Base-by-base conservation (phyloP, 1,284 basidiomycete species). In the Fomitopsis schrenkii region DNA sequence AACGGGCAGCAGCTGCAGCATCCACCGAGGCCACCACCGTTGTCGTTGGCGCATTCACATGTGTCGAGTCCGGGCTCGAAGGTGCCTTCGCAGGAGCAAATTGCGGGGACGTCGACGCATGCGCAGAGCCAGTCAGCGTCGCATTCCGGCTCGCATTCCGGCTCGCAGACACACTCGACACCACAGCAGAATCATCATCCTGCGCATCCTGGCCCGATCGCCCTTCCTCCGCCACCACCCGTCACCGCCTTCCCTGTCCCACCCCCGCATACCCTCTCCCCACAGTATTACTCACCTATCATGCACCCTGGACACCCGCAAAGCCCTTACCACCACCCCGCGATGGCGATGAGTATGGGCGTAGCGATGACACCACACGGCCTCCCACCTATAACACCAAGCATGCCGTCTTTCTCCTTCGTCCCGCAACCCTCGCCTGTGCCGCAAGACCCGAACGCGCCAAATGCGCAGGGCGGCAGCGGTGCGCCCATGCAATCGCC, bases 371-470 rank as follows among this genome's bases (percentile, higher is more conserved):
- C 87, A 12, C 86, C 88, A 33, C 85, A 85, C 65, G 90, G 88
- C 0, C 75, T 90, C 9, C 88, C 88, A 22, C 87, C 88, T 2
- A 89, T 92, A 59, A 92, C 90, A 30, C 89, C 89, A 1, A 87
- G 86, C 65, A 92, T 92, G 90, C 89, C 89, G 6, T 81, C 87
- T 10, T 92, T 91, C 74, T 84, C 81, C 26, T 91, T 91, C 72
- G 75, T 83, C 44, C 79, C 81, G 45, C 83, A 84, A 46, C 73
- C 67, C 44, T 72, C 68, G 26, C 71, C 75, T 2, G 67, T 56
- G 33, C 54, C 67, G 61, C 17, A 50, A 26, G 22, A 65, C 56
- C 45, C 55, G 7, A 52, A 52, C 53, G 26, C 42, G 64, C 5
- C 57, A 57, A 50, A 62, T 60, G 15, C 58, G 62, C 8, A 59